These are phyloP conservation scores for Cystoisospora suis DNA, from an alignment of 169 alveolate species.

Conservation along the genomic window DNA sequence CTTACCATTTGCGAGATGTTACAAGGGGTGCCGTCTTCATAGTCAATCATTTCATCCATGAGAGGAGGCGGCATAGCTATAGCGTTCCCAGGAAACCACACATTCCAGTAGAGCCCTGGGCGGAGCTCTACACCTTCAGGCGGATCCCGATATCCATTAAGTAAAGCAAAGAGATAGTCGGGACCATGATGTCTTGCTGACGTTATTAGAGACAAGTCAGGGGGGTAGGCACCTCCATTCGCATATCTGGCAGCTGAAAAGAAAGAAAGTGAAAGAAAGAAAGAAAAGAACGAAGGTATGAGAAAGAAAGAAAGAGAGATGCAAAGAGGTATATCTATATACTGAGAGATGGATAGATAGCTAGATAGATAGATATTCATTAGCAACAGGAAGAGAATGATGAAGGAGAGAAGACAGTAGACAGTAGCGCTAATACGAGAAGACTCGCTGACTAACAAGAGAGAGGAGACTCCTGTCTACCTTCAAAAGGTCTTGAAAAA, in stretches of 20 bases:
- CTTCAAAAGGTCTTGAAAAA: too few relatives aligned
- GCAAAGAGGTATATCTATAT: background rate
- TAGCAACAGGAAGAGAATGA: too few relatives aligned
- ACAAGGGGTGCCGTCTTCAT: conserved; percentile 96
- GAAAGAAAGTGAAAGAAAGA: background rate
- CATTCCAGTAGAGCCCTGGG: conserved; percentile 93
- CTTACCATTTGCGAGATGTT: conserved; percentile 95
- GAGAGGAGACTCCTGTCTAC: too few relatives aligned
- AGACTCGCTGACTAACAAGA: too few relatives aligned
- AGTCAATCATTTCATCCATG: conserved; percentile 96
- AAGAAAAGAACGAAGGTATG: background rate
- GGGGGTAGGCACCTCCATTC: conserved; percentile 96
- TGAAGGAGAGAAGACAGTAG: too few relatives aligned
- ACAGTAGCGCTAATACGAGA: too few relatives aligned
- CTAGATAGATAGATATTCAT: background rate
- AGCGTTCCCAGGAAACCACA: conserved; percentile 95
- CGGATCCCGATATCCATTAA: conserved; percentile 95
- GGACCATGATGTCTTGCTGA: conserved; percentile 92
- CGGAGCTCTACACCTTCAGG: conserved; percentile 96
- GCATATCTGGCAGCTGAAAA: conserved; percentile 92
- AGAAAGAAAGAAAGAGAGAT: background rate
- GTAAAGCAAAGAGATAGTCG: conserved; percentile 91
- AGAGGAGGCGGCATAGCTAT: conserved; percentile 97
- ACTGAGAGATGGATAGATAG: background rate
- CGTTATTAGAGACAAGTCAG: conserved; percentile 93